Conservation (phyloP, 108 stramenopile species). For the Stephanodiscus triporus region DNA sequence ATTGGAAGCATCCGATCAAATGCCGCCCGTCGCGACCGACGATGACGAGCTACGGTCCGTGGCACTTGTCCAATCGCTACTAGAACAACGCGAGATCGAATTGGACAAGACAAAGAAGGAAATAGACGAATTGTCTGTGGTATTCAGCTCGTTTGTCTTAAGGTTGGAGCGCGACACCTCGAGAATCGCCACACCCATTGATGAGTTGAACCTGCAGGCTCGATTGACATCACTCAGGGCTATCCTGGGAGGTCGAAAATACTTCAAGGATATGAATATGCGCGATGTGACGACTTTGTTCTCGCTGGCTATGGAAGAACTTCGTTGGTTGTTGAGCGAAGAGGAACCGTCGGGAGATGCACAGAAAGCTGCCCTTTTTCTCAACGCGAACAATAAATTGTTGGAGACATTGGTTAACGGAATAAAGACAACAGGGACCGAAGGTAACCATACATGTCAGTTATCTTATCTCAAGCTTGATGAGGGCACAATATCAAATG, state of each 20-base stretch:
- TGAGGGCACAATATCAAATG: conserved; percentile 7
- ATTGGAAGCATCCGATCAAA: conserved; percentile 19
- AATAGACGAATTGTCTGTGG: conserved; percentile 5
- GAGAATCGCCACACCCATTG: neutral
- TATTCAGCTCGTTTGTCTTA: conserved; percentile 11
- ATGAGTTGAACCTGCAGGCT: neutral
- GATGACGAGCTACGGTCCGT: neutral
- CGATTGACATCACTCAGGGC: conserved; percentile 4
- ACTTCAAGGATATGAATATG: conserved; percentile 26
- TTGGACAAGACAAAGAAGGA: neutral
- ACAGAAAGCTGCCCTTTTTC: conserved; percentile 8
- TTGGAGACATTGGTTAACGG: neutral
- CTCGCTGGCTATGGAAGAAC: conserved; percentile 1
- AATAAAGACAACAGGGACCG: neutral
- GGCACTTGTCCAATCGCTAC: conserved; percentile 8
- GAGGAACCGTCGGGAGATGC: conserved; percentile 2
- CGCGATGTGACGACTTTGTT: conserved; percentile 6
- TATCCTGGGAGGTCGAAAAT: conserved; percentile 16
- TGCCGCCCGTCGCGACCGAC: neutral
- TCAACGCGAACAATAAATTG: conserved; percentile 24
- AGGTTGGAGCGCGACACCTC: conserved; percentile 26
- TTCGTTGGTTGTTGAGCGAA: conserved; percentile 13
- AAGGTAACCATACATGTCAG: conserved; percentile 2
- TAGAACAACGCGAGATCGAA: conserved; percentile 7
- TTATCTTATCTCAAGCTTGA: conserved; percentile 20